phyloP scores from a whole-genome alignment of 1,139 yeast species.

The Kodamaea fungicola region DNA sequence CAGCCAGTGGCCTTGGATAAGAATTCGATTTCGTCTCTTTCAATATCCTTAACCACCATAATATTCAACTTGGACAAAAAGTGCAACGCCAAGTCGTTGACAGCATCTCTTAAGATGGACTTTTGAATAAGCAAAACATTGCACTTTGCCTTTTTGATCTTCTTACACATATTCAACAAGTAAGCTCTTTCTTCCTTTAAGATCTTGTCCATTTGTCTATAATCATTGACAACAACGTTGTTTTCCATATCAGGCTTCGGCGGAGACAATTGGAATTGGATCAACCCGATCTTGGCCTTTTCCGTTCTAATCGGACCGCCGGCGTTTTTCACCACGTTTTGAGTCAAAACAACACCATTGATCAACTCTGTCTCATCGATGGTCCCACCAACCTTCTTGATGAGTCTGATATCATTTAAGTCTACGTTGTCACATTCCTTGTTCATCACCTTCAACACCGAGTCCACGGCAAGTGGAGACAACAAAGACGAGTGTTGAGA shows the following conservation, averaged over 20 bases:
- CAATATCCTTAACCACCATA: slow-evolving; percentile 92
- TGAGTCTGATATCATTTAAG: slow-evolving; percentile 78
- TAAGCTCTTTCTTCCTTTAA: slow-evolving; percentile 96
- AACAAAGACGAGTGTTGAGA: slow-evolving; percentile 81
- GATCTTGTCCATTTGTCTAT: slow-evolving; percentile 98
- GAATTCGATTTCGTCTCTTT: slow-evolving; percentile 95
- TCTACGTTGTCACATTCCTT: slow-evolving; percentile 68
- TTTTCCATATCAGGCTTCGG: slow-evolving; percentile 99
- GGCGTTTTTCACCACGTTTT: slow-evolving; percentile 81
- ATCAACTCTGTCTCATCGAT: slow-evolving; percentile 93
- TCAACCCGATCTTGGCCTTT: slow-evolving; percentile 86
- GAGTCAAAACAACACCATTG: slow-evolving; percentile 92
- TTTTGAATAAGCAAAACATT: slow-evolving; percentile 91
- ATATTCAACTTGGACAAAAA: slow-evolving; percentile 89
- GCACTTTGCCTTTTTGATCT: slow-evolving; percentile 94
- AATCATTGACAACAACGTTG: slow-evolving; percentile 94
- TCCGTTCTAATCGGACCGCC: slow-evolving; percentile 97
- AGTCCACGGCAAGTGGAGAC: slow-evolving; percentile 93
- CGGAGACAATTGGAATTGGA: slow-evolving; percentile 95
- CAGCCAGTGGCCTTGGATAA: slow-evolving; percentile 89
- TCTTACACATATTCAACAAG: slow-evolving; percentile 88
- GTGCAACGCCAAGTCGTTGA: slow-evolving; percentile 92
- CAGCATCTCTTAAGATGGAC: slow-evolving; percentile 94
- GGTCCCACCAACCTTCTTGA: slow-evolving; percentile 95
- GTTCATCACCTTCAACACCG: slow-evolving; percentile 76